Evolutionary conservation across 495 filamentous ascomycete genomes (phyloP), one percentile per base, ranked within the genome.

Genomic region (Neurospora sp.): DNA sequence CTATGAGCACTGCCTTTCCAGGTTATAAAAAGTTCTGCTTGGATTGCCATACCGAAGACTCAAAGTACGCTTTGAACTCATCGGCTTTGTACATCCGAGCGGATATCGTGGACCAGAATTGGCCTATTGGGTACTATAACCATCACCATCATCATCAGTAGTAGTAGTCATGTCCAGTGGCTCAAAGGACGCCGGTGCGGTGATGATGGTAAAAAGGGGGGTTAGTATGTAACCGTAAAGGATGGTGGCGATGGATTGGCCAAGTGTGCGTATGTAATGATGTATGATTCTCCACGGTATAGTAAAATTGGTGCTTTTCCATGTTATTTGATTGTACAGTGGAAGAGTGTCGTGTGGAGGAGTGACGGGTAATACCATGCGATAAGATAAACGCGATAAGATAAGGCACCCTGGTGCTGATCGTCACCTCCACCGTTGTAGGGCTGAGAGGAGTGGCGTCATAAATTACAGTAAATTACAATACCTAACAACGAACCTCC

Each of bases 71-170:
- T 18, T 18, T 66, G 27, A 66, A 66, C 14, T 40, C 61, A 1
- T 69, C 74, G 22, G 72, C 73, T 3, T 7, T 74, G 53, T 74
- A 75, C 16, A 71, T 75, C 4, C 72, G 74, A 0, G 42, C n/a
- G 42, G 74, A 75, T 27, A 68, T 75, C 5, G 76, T 59, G 39
- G 72, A 74, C 0, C 53, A 66, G 27, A 66, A 66, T 9, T 66
- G 53, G 53, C 53, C 53, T 37, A 66, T 66, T 3, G 53, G 53
- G 53, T 66, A 66, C 35, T 66, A 66, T 18, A 35, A 37, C 22
- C 53, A 66, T 14, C 44, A 66, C 22, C 53, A 61, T 14, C 11
- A 16, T 31, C 53, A 35, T 14, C 53, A 37, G 3, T 7, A 35
- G 31, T 35, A 31, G 31, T 35, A 8, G 12, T 2, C 9, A 8